A percentile compares a stretch with the other conserved stretches of the same genome.
Conservation (phyloP, 306 rosid genomes). For the Cicer bijugum region DNA sequence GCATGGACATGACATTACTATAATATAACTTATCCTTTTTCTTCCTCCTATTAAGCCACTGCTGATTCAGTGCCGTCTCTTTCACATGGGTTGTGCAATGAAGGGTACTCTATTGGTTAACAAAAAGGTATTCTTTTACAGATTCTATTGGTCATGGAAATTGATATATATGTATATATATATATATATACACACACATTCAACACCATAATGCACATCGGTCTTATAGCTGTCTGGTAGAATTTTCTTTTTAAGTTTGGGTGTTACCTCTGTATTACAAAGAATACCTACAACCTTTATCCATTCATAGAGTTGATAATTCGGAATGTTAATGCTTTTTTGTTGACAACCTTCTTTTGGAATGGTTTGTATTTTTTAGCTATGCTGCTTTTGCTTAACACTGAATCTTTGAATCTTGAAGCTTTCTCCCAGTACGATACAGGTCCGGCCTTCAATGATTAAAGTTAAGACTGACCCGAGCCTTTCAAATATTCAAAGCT, state of each 20-base stretch:
- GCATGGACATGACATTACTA: slow-evolving; percentile 31
- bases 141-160: neutral
- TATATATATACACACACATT: neutral
- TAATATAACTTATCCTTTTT: slow-evolving; percentile 36
- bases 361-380: slow-evolving; percentile 3
- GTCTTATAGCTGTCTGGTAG: slow-evolving; percentile 11
- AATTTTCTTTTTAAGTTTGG: slow-evolving; percentile 7
- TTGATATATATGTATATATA: neutral
- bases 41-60: slow-evolving; percentile 58
- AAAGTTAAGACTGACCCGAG: slow-evolving; percentile 58
- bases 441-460: slow-evolving; percentile 71
- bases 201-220: neutral
- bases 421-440: slow-evolving; percentile 74
- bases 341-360: neutral
- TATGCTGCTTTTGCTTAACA: slow-evolving; percentile 4
- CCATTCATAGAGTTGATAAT: slow-evolving; percentile 14
- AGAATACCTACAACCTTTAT: neutral
- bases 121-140: slow-evolving; percentile 56
- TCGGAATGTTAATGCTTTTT: neutral
- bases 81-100: slow-evolving; percentile 65
- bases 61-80: slow-evolving; percentile 80
- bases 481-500: slow-evolving; percentile 42
- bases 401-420: slow-evolving; percentile 44
- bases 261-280: slow-evolving; percentile 13
- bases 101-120: slow-evolving; percentile 83